Percentiles rank a stretch among this genome's conserved stretches.
Conservation (phyloP, 768 basidiomycete species). For the Brasilioporus rufonigricans region DNA sequence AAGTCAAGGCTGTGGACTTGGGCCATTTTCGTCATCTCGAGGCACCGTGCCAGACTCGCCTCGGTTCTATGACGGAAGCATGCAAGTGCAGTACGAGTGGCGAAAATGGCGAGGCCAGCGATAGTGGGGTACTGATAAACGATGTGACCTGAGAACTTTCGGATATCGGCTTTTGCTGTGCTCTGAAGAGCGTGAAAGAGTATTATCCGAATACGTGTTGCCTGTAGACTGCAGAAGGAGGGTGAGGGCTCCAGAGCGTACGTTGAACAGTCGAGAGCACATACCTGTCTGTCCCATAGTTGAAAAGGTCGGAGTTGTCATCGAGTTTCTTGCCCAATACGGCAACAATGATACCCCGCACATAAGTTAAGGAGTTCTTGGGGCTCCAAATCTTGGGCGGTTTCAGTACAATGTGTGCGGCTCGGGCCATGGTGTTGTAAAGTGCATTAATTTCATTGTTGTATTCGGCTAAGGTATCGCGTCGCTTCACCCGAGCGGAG, state of each 20-base stretch:
- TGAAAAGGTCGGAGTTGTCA: constrained; percentile 10
- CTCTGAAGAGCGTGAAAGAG: constrained; percentile 35
- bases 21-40: constrained; percentile 14
- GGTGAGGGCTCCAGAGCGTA: neutral
- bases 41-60: constrained; percentile 10
- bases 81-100: constrained; percentile 5
- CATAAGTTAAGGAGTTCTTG: constrained; percentile 9
- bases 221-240: constrained; percentile 32
- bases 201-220: constrained; percentile 40
- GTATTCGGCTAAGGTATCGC: constrained; percentile 10
- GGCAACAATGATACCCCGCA: constrained; percentile 13
- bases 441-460: constrained; percentile 11
- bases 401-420: constrained; percentile 4
- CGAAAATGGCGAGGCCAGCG: constrained; percentile 17
- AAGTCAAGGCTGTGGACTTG: constrained; percentile 3
- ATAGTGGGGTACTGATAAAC: constrained; percentile 39
- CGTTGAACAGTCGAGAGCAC: neutral
- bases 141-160: constrained; percentile 29
- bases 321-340: constrained; percentile 12
- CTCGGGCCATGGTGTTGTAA: constrained; percentile 7
- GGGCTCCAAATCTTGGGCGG: constrained; percentile 19
- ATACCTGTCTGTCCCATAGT: constrained; percentile 13
- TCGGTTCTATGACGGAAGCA: constrained; percentile 16
- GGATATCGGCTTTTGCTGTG: constrained; percentile 17
- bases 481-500: constrained; percentile 6